Percentiles rank a stretch among this genome's conserved stretches.
Conservation (phyloP, 73 alveolate species). For the Tetrahymena elliotti region DNA sequence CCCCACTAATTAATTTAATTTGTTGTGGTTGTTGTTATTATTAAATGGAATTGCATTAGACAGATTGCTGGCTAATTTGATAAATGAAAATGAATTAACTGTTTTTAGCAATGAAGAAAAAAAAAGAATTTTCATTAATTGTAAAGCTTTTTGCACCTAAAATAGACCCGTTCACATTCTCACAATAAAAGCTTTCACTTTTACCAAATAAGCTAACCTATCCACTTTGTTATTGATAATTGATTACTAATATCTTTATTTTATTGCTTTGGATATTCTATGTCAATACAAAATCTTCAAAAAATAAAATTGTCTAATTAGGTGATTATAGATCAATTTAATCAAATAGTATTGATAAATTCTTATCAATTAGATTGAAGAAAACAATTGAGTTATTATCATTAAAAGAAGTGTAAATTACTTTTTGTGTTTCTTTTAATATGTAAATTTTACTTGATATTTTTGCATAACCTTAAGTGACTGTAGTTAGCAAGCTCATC, state of each 20-base stretch:
- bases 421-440: not conserved
- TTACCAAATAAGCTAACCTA: too few species aligned
- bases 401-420: not conserved
- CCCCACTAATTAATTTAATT: too few species aligned
- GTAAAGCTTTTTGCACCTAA: not conserved
- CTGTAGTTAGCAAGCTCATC: not conserved
- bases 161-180: not conserved
- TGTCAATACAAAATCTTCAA: not conserved
- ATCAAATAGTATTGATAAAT: not conserved
- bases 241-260: too few species aligned
- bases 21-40: not conserved
- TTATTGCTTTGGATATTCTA: not conserved
- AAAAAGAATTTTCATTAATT: too few species aligned
- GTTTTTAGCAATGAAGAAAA: too few species aligned
- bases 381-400: not conserved
- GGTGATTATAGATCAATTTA: not conserved
- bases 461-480: not conserved
- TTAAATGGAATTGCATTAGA: not conserved
- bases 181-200: not conserved
- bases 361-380: too few species aligned
- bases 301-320: not conserved
- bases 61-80: not conserved
- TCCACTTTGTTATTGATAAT: too few species aligned
- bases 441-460: not conserved
- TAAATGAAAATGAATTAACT: not conserved